Base-by-base conservation (phyloP, 441 rosid species). In the Pelargonium citronellum region DNA sequence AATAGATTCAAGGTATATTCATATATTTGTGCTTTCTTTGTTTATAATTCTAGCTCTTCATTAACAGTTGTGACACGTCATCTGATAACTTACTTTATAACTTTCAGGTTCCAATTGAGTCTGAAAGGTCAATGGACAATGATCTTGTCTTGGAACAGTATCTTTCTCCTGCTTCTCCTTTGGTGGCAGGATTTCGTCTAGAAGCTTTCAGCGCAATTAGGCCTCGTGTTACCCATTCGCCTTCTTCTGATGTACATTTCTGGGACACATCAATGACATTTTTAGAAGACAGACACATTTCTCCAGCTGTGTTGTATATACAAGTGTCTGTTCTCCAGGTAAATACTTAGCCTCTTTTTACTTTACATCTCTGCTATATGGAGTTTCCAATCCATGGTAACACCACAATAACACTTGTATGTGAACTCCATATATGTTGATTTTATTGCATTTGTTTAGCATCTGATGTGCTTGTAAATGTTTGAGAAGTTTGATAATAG, bases 281-380 rank as follows among this genome's bases (percentile, higher is more conserved):
- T 71, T 81, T 90, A 80, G 97, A 91, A 71, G 96, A 87, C 75
- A 80, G 96, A 67, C 82, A 82, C 49, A 84, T 90, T 67, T 83
- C 89, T 78, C 96, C 97, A 22, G 89, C 97, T 57, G 86, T 90
- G 71, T 69, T 90, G 74, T 79, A 82, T 63, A 72, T 91, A 43
- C 95, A 91, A 87, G 99, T 91, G 41, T 87, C 95, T 49, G 91
- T 83, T 65, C 82, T 90, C 72, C 92, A 90, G 96, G 97, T 92
- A 85, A 70, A 19, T 66, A 12, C 71, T 46, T 55, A 44, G 27
- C 46, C 65, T 47, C 22, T 66, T 70, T 70, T 70, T 58, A 22
- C 64, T 58, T 58, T 20, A 20, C 34, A 58, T 13, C 10, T 58
- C 64, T 58, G 64, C 22, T 17, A 20, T 58, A 37, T 0, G 41